phyloP scores from a whole-genome alignment of 139 green algal species.

The Chloropicon primus region DNA sequence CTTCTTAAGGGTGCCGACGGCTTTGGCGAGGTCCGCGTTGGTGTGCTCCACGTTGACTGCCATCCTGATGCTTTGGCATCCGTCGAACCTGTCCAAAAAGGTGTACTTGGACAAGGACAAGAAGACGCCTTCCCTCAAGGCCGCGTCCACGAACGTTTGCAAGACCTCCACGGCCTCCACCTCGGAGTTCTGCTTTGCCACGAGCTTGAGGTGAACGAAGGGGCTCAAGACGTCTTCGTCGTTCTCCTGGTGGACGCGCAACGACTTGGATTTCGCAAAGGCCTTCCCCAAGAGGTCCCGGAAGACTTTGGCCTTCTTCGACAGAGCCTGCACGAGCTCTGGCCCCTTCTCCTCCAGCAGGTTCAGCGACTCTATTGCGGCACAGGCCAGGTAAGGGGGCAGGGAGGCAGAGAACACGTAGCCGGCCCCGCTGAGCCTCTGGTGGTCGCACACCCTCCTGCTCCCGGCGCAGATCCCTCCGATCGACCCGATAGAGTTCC shows the following conservation, averaged over 20 bases:
- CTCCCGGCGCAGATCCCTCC: constrained; percentile 68
- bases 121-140: constrained; percentile 30
- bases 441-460: constrained; percentile 79
- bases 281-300: constrained; percentile 19
- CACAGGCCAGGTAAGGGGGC: constrained; percentile 80
- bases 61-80: constrained; percentile 33
- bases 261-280: constrained; percentile 19
- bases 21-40: constrained; percentile 24
- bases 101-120: constrained; percentile 34
- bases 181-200: constrained; percentile 14
- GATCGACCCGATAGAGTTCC: constrained; percentile 64
- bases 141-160: constrained; percentile 20
- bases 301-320: constrained; percentile 22
- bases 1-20: constrained; percentile 24
- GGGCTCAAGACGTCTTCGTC: constrained; percentile 22
- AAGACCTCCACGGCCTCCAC: constrained; percentile 2
- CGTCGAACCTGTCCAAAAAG: constrained; percentile 27
- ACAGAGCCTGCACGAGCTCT: constrained; percentile 12
- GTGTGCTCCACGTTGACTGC: constrained; percentile 30
- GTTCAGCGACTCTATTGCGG: constrained; percentile 26
- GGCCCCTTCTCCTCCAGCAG: constrained; percentile 14
- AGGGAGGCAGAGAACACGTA: constrained; percentile 95
- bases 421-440: constrained; percentile 57
- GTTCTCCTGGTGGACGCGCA: not conserved
- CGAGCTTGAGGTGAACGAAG: constrained; percentile 36